Evolutionary conservation across 495 filamentous ascomycete genomes (phyloP).

Genomic region (Aspergillus indologenus): DNA sequence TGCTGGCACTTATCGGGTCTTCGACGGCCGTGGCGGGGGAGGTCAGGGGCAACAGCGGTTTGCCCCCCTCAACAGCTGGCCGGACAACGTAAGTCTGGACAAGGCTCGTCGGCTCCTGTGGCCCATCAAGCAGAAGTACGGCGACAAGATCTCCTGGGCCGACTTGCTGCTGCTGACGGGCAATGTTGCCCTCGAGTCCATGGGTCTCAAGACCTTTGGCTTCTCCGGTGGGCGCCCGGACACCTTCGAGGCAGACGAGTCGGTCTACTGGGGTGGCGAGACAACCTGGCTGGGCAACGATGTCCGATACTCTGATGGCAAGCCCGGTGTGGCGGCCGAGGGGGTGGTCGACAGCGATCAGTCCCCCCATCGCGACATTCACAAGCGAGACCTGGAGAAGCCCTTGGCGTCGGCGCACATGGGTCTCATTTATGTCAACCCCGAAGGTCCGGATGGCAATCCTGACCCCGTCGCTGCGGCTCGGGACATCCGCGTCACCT

Average conservation of each 20-base stretch:
- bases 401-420: conserved; percentile 65
- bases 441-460: conserved; percentile 67
- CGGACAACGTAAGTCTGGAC: conserved; percentile 72
- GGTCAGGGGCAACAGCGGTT: conserved; percentile 71
- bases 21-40: conserved; percentile 68
- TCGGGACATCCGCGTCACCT: conserved; percentile 66
- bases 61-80: conserved; percentile 76
- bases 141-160: conserved; percentile 75
- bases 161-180: conserved; percentile 66
- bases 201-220: conserved; percentile 71
- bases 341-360: conserved; percentile 19
- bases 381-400: conserved; percentile 58
- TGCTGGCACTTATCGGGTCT: conserved; percentile 69
- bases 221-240: conserved; percentile 68
- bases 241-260: conserved; percentile 68
- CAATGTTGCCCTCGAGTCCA: conserved; percentile 71
- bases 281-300: conserved; percentile 69
- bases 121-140: conserved; percentile 81
- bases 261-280: conserved; percentile 72
- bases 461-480: conserved; percentile 66
- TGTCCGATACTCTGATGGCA: conserved; percentile 56
- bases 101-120: conserved; percentile 74
- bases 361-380: conserved; percentile 49
- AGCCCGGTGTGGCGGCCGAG: conserved; percentile 29
- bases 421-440: conserved; percentile 77